These are phyloP conservation scores for Hirsutella minnesotensis DNA, from an alignment of 2,329 filamentous ascomycete species.

Conservation along the genomic window DNA sequence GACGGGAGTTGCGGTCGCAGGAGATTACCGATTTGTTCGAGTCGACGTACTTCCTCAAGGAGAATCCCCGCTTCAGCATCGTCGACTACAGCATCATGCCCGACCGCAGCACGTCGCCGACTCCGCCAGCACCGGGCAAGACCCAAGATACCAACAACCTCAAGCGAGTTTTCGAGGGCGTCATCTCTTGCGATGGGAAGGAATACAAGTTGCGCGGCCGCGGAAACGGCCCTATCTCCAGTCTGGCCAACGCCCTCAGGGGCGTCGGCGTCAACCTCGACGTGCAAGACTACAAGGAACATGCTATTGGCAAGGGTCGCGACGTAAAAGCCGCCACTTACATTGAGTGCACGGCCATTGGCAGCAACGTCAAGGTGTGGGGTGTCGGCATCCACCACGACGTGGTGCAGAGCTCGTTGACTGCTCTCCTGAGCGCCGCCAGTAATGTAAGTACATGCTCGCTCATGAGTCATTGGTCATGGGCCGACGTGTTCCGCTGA, in stretches of 20 bases:
- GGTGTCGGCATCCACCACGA: slow-evolving; percentile 46
- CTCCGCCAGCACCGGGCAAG: slow-evolving; percentile 54
- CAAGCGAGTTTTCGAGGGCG: slow-evolving; percentile 71
- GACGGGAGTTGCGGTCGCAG: slow-evolving; percentile 68
- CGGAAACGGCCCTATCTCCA: slow-evolving; percentile 85
- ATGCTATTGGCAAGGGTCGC: slow-evolving; percentile 71
- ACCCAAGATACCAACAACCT: slow-evolving; percentile 68
- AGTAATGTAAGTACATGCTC: slow-evolving; percentile 59
- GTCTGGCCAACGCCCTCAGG: slow-evolving; percentile 69
- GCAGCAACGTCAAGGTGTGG: slow-evolving; percentile 65
- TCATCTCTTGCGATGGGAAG: slow-evolving; percentile 68
- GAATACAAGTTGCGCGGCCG: slow-evolving; percentile 70
- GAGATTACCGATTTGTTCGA: slow-evolving; percentile 89
- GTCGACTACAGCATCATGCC: slow-evolving; percentile 86
- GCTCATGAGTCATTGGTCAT: too few species aligned
- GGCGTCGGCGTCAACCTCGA: slow-evolving; percentile 76
- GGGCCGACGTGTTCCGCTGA: too few species aligned
- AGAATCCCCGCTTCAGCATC: slow-evolving; percentile 74
- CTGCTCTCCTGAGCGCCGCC: slow-evolving; percentile 74
- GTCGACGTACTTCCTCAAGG: slow-evolving; percentile 71
- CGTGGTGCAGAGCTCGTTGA: slow-evolving; percentile 78
- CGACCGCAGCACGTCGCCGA: slow-evolving; percentile 68
- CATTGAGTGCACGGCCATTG: slow-evolving; percentile 70
- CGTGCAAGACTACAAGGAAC: slow-evolving; percentile 91
- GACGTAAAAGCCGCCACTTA: slow-evolving; percentile 91